Conservation (phyloP, 2,329 filamentous ascomycete genomes). For the Penicillium sp. region DNA sequence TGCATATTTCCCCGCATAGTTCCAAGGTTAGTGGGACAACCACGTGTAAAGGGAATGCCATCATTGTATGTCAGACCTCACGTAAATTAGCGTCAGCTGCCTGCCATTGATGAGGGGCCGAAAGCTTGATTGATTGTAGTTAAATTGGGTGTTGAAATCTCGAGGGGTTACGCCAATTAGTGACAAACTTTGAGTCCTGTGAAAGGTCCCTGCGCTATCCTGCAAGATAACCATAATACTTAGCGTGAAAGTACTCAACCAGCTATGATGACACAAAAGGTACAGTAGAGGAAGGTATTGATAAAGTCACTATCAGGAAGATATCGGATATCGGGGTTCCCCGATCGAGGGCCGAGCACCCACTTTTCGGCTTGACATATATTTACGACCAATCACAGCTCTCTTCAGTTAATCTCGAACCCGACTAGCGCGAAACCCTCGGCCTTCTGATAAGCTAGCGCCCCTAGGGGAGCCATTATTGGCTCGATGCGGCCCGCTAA, state of each 20-base stretch:
- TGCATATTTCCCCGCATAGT: conserved; percentile 3
- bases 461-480: background rate
- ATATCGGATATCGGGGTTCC: background rate
- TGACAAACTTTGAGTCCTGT: background rate
- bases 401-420: background rate
- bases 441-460: conserved; percentile 21
- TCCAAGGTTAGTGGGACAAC: background rate
- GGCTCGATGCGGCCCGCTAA: background rate
- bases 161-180: background rate
- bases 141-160: background rate
- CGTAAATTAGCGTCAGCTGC: conserved; percentile 20
- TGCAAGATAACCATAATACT: background rate
- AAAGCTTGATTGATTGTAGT: conserved; percentile 6
- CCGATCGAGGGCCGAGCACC: background rate
- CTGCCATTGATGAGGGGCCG: background rate
- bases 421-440: background rate
- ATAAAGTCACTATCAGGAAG: conserved; percentile 1
- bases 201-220: background rate
- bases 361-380: background rate
- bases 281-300: background rate
- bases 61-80: background rate
- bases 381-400: conserved; percentile 3
- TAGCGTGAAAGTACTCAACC: background rate
- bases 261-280: background rate
- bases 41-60: background rate